Conservation (phyloP, 257 asterid genomes). For the Jaltomata sinuosa region DNA sequence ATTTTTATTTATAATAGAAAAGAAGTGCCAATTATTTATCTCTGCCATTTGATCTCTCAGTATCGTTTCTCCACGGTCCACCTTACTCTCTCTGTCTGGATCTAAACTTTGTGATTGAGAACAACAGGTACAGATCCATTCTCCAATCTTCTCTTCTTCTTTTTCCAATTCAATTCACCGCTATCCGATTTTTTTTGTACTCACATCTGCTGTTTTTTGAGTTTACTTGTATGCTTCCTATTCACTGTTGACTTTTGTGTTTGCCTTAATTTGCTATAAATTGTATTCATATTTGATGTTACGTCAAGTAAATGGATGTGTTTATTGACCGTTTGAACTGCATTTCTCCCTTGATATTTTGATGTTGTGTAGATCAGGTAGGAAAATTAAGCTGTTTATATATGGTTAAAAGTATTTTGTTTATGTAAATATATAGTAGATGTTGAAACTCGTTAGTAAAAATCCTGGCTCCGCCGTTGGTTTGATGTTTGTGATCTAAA, state of each 20-base stretch:
- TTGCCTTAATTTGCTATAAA: not conserved
- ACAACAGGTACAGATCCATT: slow-evolving; percentile 2
- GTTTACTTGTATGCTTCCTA: not conserved
- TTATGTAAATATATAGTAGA: too few species aligned
- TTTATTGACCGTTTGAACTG: not conserved
- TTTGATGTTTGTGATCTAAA: not conserved
- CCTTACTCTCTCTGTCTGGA: not conserved
- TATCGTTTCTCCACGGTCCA: slow-evolving; percentile 8
- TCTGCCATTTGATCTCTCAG: slow-evolving; percentile 3
- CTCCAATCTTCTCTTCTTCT: not conserved
- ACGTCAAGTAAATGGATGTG: not conserved
- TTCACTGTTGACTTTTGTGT: not conserved
- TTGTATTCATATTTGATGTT: not conserved
- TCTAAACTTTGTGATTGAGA: not conserved
- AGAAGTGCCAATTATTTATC: not conserved
- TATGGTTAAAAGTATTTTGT: too few species aligned
- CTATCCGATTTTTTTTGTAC: not conserved
- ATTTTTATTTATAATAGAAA: too few species aligned
- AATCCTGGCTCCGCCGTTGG: too few species aligned
- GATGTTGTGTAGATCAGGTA: not conserved
- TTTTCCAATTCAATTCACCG: not conserved
- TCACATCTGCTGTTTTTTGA: not conserved
- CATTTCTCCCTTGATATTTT: not conserved
- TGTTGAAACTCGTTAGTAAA: too few species aligned
- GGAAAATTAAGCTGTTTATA: too few species aligned